Conservation (phyloP, 768 basidiomycete species). For the Tremella yokohamensis region DNA sequence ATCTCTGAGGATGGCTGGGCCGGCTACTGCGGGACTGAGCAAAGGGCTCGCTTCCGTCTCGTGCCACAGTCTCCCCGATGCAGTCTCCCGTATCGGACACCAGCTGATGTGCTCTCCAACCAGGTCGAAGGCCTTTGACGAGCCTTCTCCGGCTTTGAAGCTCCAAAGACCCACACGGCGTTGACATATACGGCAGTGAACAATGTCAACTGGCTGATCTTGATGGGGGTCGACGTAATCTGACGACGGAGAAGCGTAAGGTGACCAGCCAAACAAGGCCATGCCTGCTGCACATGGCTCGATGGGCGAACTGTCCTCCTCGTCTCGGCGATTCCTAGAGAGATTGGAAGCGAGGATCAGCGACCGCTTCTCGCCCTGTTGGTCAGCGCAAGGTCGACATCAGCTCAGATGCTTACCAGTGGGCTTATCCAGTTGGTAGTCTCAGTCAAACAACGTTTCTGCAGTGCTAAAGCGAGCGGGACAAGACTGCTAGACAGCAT, state of each 20-base stretch:
- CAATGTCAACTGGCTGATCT: constrained; percentile 22
- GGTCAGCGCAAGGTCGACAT: not conserved
- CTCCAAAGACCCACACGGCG: constrained; percentile 36
- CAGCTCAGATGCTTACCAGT: constrained; percentile 13
- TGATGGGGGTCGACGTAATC: not conserved
- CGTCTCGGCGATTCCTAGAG: not conserved
- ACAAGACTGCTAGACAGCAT: constrained; percentile 21
- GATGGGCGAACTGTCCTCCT: not conserved
- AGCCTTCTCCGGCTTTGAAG: not conserved
- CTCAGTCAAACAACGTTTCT: constrained; percentile 10
- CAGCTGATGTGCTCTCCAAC: constrained; percentile 34
- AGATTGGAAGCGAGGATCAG: constrained; percentile 1
- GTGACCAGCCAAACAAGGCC: constrained; percentile 40
- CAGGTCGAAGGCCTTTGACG: constrained; percentile 25
- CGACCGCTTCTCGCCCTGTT: not conserved
- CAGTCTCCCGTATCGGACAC: constrained; percentile 34
- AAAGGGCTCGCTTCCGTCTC: constrained; percentile 4
- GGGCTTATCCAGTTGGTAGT: constrained; percentile 14
- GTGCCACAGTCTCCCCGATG: constrained; percentile 28
- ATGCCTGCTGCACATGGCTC: constrained; percentile 11
- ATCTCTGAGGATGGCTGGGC: not conserved
- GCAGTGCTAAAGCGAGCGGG: constrained; percentile 15
- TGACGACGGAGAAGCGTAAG: constrained; percentile 24
- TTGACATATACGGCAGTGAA: constrained; percentile 35
- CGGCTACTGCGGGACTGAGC: not conserved